Base-by-base conservation (phyloP, 768 basidiomycete species). In the Mycena vitilis region DNA sequence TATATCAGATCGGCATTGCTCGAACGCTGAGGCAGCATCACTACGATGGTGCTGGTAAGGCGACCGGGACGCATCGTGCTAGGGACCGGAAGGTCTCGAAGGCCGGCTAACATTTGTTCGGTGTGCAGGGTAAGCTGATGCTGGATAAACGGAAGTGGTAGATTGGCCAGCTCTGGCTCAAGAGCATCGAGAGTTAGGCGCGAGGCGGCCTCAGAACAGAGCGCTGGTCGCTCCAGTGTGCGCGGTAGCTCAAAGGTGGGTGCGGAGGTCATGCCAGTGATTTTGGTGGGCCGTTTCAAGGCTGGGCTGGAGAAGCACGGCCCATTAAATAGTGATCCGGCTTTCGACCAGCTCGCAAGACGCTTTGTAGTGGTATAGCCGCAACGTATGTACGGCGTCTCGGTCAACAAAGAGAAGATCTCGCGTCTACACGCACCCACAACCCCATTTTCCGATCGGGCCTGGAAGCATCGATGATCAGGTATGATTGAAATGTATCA, bases 111-210 rank as follows among this genome's bases (percentile, higher is more conserved):
- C 55, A 70, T 52, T 30, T 45, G 48, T 4, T 38, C 49, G 7
- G 45, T 44, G 15, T 44, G 37, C 15, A 56, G 22, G n/a, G 22
- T 18, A 23, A 66, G 23, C 57, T 70, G 69, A 40, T 81, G 78
- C 22, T 79, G 83, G 59, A 88, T 79, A 69, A 85, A 88, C 22
- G 82, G 80, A 48, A 85, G 72, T 1, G 85, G 84, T 2, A 84
- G 76, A 16, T 80, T 80, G 15, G 65, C 76, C n/a, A 87, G 77
- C 20, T 78, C 80, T 56, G 84, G 82, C 34, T 83, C 82, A 68
- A 86, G 75, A 4, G 81, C 82, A 8, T 77, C 76, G 51, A 88
- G 67, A 53, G 78, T 80, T 48, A 80, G 81, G n/a, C 75, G 70
- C n/a, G 78, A 70, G 12, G 75, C 63, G 42, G 75, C 80, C 4